Evolutionary conservation across 164 flowering plant species (phyloP).

Genomic region (Annona squamosa): DNA sequence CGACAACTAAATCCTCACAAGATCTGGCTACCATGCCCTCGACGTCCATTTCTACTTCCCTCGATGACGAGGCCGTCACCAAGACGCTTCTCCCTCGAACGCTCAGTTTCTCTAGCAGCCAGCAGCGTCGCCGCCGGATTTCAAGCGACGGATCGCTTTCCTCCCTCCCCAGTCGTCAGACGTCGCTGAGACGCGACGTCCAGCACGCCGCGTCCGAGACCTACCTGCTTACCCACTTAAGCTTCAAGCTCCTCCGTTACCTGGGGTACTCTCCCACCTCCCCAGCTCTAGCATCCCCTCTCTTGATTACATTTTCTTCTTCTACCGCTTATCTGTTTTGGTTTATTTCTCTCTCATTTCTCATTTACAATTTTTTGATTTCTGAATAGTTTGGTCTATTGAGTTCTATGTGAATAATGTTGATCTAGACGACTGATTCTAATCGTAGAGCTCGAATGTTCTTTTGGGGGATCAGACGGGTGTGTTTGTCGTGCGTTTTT

Average conservation of each 20-base stretch:
- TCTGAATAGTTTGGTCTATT: background rate
- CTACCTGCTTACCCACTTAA: constrained; percentile 46
- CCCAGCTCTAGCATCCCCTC: background rate
- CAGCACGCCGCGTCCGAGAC: constrained; percentile 62
- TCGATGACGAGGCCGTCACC: constrained; percentile 5
- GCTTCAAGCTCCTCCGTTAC: constrained; percentile 51
- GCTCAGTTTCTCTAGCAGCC: constrained; percentile 1
- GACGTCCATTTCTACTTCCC: constrained; percentile 2
- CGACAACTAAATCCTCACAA: background rate
- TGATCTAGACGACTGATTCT: background rate
- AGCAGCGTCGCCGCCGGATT: constrained; percentile 40
- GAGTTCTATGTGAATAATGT: background rate
- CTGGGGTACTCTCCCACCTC: constrained; percentile 46
- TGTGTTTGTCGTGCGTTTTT: background rate
- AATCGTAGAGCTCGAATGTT: background rate
- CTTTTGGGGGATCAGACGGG: too few species aligned
- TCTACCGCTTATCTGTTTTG: background rate
- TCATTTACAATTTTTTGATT: background rate
- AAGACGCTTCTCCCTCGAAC: constrained; percentile 1
- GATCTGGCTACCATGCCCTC: background rate
- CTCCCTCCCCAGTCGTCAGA: constrained; percentile 12
- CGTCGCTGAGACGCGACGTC: constrained; percentile 40
- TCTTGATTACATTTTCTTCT: background rate
- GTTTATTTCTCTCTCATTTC: too few species aligned
- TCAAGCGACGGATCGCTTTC: constrained; percentile 31